Evolutionary conservation across 2,329 filamentous ascomycete species (phyloP), one percentile per base, ranked within the genome.

Genomic region (Ascochyta pisi): DNA sequence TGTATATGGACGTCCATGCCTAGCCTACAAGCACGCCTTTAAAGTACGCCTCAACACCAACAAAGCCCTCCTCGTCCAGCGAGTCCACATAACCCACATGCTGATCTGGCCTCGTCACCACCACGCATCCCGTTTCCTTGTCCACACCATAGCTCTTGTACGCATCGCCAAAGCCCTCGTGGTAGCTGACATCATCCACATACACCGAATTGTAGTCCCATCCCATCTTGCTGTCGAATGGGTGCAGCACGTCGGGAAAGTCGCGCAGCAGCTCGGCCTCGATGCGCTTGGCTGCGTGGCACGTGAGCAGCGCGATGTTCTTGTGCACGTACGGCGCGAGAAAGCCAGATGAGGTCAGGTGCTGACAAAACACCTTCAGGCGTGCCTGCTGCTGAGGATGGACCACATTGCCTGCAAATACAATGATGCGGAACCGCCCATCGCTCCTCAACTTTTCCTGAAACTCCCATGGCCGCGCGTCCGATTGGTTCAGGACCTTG

Each of bases 31-130:
- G 59, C 16, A 75, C 62, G 0, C 73, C 71, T 42, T 41, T 53
- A 37, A 75, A 74, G 44, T 73, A 76, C 39, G 37, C 48, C 53
- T 75, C 72, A 15, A 76, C 60, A 0, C 65, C 72, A 24, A 51
- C 44, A 35, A 58, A 60, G 0, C 69, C 71, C 47, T 69, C 68
- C 54, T 63, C 67, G 31, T 77, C 73, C 42, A 78, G 26, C 26
- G 70, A 70, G 5, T 77, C 77, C 19, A 83, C 63, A 47, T 68
- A 76, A 0, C 76, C 81, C 29, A 90, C 82, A 71, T 91, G 87
- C 67, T 89, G 86, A 76, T 91, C 89, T 2, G 89, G 89, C 44
- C 89, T 73, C 2, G 87, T 76, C 1, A 87, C 76, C 0, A 89
- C 82, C 4, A 86, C 74, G 58, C 84, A 86, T 0, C 88, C 88